Evolutionary conservation across 2,329 filamentous ascomycete genomes (phyloP), one percentile per base, ranked within the genome.

Genomic region (Penicillium freii): DNA sequence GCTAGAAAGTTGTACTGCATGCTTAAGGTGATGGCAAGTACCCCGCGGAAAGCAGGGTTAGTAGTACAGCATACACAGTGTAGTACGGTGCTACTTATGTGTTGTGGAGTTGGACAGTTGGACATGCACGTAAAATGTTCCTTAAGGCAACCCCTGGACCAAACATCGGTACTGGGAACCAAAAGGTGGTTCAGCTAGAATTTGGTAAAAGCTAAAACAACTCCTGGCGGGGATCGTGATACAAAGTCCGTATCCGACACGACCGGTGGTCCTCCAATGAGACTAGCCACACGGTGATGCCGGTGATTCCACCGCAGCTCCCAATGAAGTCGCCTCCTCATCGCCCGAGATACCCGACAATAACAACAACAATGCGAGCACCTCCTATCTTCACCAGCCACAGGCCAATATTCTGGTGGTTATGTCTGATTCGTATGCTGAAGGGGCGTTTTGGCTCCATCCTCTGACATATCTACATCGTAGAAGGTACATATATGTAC

Each of bases 381-480:
- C 60, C 45, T 59, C 46, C 19, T 25, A 15, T 17, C 56, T 56
- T 60, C 58, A 58, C 54, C 19, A 15, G 43, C 39, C 31, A 60
- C 58, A 40, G 33, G 45, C 42, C n/a, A 49, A 25, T 33, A 42
- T 29, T 27, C 29, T 21, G 42, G 42, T 42, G 33, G 40, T 52
- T n/a, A 9, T 25, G 6, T 55, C 11, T 21, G 34, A 58, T 51
- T 33, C 1, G 33, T 56, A 23, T 52, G 39, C 25, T 40, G 55
- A 51, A 60, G 49, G 46, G 38, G 46, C 9, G 21, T 45, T 4
- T 33, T 15, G 9, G 10, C 6, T 25, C 15, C 19, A 33, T 33
- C 39, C 6, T 17, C 8, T 17, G 29, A 53, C 48, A 51, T 60
- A 47, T 47, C 34, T 57, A 34, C 38, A 54, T 15, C 17, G 13